A percentile compares a stretch with the other conserved stretches of the same genome.
Conservation (phyloP, 805 yeast genomes). For the Ogataea trehalophila region DNA sequence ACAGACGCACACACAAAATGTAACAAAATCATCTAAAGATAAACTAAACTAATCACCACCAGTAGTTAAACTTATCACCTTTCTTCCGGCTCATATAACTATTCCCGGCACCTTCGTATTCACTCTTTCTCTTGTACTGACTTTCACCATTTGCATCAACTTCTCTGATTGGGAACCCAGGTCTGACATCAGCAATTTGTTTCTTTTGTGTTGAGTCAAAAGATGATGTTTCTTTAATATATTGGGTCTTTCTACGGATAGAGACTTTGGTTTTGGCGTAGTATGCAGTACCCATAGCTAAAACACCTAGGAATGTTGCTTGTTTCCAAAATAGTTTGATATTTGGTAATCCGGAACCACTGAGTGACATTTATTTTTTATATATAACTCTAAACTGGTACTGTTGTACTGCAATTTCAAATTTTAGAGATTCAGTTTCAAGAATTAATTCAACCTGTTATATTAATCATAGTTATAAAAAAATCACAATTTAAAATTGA, state of each 20-base stretch:
- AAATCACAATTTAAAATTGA: too few species aligned
- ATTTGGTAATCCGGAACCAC: slow-evolving; percentile 21
- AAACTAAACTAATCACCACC: slow-evolving; percentile 4
- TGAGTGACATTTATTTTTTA: neutral
- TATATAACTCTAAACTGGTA: neutral
- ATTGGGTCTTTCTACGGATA: slow-evolving; percentile 31
- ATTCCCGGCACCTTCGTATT: slow-evolving; percentile 63
- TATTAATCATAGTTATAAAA: too few species aligned
- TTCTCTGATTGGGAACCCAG: slow-evolving; percentile 30
- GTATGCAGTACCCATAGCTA: slow-evolving; percentile 31
- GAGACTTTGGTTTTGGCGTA: slow-evolving; percentile 32
- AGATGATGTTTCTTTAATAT: slow-evolving; percentile 30
- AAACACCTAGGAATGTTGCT: slow-evolving; percentile 20
- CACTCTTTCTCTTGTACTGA: slow-evolving; percentile 45
- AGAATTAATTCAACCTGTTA: too few species aligned
- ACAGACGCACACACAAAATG: neutral
- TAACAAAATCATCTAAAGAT: neutral
- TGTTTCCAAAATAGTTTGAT: slow-evolving; percentile 31
- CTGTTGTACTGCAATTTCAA: too few species aligned
- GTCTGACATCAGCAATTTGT: slow-evolving; percentile 25
- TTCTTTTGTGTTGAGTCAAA: slow-evolving; percentile 25
- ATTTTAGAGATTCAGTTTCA: too few species aligned
- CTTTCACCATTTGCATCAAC: slow-evolving; percentile 31
- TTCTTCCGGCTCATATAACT: slow-evolving; percentile 46
- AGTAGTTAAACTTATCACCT: slow-evolving; percentile 31